A percentile compares a stretch with the other conserved stretches of the same genome.
Conservation (phyloP, 2,329 filamentous ascomycete genomes). For the Orbilia brochopaga region DNA sequence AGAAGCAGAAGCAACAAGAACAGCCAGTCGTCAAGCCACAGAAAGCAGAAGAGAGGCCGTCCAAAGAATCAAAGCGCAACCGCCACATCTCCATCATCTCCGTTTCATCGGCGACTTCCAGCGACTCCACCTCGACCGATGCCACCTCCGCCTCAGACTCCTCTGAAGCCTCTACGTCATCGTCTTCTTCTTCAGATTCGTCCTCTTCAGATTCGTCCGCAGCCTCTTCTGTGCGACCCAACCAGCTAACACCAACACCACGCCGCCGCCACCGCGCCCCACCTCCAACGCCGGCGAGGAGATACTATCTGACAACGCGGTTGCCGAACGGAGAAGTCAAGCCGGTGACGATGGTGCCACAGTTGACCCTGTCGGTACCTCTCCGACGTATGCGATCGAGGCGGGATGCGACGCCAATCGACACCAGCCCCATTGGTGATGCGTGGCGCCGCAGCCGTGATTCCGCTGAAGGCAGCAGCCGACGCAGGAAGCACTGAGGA, state of each 20-base stretch:
- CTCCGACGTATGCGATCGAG: neutral
- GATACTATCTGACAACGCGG: slow-evolving; percentile 32
- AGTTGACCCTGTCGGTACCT: slow-evolving; percentile 28
- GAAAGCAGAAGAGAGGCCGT: neutral
- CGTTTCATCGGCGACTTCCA: neutral
- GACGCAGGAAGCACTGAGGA: slow-evolving; percentile 4
- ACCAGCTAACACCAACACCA: slow-evolving; percentile 6
- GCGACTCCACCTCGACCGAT: neutral
- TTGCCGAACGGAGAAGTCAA: slow-evolving; percentile 19
- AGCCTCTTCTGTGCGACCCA: neutral
- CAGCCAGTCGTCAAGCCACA: neutral
- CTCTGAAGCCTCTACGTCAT: neutral
- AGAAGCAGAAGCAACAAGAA: neutral
- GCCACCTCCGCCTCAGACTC: neutral
- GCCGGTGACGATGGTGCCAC: slow-evolving; percentile 34
- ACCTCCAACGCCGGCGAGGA: slow-evolving; percentile 16
- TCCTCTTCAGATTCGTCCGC: neutral
- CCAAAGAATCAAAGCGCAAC: neutral
- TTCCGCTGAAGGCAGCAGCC: slow-evolving; percentile 28
- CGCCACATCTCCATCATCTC: neutral
- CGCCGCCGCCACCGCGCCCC: slow-evolving; percentile 15
- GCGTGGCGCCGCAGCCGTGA: slow-evolving; percentile 33
- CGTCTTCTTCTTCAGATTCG: neutral
- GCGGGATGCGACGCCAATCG: slow-evolving; percentile 31
- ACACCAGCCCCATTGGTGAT: slow-evolving; percentile 35